These are phyloP conservation scores for Arabidopsis lyrata DNA, from an alignment of 441 rosid species.

Conservation along the genomic window DNA sequence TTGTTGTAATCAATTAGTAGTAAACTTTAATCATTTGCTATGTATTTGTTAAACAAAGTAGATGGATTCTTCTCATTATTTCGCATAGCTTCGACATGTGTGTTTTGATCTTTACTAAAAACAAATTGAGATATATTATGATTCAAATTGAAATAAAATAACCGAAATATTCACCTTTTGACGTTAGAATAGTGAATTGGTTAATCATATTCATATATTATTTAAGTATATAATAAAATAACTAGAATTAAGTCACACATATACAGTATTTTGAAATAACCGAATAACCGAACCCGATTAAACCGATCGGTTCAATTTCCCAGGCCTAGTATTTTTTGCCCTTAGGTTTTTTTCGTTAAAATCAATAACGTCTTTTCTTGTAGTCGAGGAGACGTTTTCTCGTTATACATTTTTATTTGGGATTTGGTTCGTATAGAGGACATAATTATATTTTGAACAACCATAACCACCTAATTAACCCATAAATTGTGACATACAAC, in stretches of 20 bases:
- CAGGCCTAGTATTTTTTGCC: slow-evolving; percentile 35
- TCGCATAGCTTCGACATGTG: background rate
- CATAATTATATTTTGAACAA: slow-evolving; percentile 11
- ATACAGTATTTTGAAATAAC: slow-evolving; percentile 29
- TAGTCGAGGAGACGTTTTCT: slow-evolving; percentile 32
- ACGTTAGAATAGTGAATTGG: slow-evolving; percentile 19
- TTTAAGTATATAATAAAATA: slow-evolving; percentile 12
- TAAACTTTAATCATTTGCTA: slow-evolving; percentile 26
- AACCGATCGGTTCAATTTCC: too few relatives aligned
- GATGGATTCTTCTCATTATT: slow-evolving; percentile 24
- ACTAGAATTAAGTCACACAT: slow-evolving; percentile 10
- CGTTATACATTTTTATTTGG: background rate
- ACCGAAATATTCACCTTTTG: slow-evolving; percentile 17
- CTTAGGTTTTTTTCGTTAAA: background rate
- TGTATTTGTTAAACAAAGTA: slow-evolving; percentile 33
- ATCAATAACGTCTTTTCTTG: slow-evolving; percentile 32
- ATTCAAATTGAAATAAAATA: slow-evolving; percentile 19
- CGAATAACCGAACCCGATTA: too few relatives aligned
- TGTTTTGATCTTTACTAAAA: background rate
- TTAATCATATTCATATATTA: slow-evolving; percentile 19
- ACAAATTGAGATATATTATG: slow-evolving; percentile 23
- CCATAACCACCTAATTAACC: slow-evolving; percentile 33
- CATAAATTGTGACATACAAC: slow-evolving; percentile 40
- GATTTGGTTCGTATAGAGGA: background rate
- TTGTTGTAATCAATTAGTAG: slow-evolving; percentile 25